These are phyloP conservation scores for Physocladia obscura DNA, from an alignment of 192 early-diverging fungal species.

Conservation along the genomic window DNA sequence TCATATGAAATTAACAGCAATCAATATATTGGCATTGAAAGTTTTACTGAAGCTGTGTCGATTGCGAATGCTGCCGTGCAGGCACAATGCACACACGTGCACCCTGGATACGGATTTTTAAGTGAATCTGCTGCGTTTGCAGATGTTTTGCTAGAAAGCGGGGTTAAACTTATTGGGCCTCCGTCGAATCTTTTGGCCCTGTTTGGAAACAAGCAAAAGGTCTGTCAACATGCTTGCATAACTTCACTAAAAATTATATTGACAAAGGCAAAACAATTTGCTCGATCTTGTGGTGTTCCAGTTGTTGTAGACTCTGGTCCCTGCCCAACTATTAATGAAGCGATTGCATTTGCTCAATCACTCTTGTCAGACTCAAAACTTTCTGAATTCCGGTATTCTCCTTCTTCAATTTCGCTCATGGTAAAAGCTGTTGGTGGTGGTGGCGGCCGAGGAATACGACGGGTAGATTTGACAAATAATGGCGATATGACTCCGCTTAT, in stretches of 20 bases:
- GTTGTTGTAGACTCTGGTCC: constrained; percentile 84
- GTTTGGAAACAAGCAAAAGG: constrained; percentile 76
- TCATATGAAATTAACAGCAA: neutral
- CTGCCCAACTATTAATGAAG: constrained; percentile 58
- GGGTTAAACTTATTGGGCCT: constrained; percentile 83
- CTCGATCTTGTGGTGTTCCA: constrained; percentile 68
- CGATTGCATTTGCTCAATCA: constrained; percentile 50
- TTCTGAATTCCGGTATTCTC: constrained; percentile 42
- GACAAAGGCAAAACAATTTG: constrained; percentile 65
- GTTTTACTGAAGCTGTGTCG: neutral
- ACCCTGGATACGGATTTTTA: constrained; percentile 85
- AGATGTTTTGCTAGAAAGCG: constrained; percentile 73
- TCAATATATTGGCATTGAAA: neutral
- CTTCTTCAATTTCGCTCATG: constrained; percentile 78
- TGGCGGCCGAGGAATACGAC: constrained; percentile 89
- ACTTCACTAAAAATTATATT: constrained; percentile 27
- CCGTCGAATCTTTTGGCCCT: constrained; percentile 76
- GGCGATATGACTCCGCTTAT: no score
- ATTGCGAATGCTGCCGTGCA: no score
- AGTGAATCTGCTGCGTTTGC: constrained; percentile 84
- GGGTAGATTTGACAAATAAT: no score
- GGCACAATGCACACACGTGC: neutral
- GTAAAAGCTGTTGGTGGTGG: constrained; percentile 91
- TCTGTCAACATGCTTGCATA: constrained; percentile 49
- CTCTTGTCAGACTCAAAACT: neutral